Base-by-base conservation (phyloP, 768 basidiomycete genomes). In the Boletellus ananas region DNA sequence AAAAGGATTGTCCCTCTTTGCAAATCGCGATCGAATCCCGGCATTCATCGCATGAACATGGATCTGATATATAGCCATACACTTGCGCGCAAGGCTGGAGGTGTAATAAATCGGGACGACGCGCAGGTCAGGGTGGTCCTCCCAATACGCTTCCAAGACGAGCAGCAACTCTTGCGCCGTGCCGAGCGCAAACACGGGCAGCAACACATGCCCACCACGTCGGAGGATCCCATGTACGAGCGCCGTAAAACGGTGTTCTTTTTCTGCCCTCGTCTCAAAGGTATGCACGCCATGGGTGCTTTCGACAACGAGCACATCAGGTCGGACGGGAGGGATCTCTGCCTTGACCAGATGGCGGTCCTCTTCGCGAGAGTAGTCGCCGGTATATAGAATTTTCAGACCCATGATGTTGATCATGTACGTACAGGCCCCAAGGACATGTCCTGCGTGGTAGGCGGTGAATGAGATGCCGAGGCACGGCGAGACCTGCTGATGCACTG, bases 11-110 rank as follows among this genome's bases (percentile, higher is more conserved):
- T 97, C 94, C n/a, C 91, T 80, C 61, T 84, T 84, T 0, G 93
- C 91, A 66, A 95, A 97, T 40, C 94, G 77, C 46, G 85, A 80
- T 33, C 91, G 85, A 52, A 99, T 90, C 62, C 90, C 86, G 31
- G 85, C 76, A 64, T 97, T 96, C 93, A 99, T 97, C 4, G 94
- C 90, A 67, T 95, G 92, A 52, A 96, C 93, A 65, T 97, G 93
- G 1, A 87, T 90, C 68, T 96, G 92, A 68, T 95, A 99, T 3
- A 97, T 94, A 37, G 91, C 84, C 93, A 98, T 97, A 59, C 94
- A 97, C 61, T 94, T 95, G 51, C 87, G 81, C 6, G 94, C 94
- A 16, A 99, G 77, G 63, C 84, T 85, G 9, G 95, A 97, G 2
- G 94, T 91, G 65, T 94, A 96, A 71, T 95, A 96, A 41, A 97